Percentiles rank a stretch among this genome's conserved stretches.
Evolutionary conservation across 139 green algal species (phyloP).

Genomic region (Desmodesmus armatus): DNA sequence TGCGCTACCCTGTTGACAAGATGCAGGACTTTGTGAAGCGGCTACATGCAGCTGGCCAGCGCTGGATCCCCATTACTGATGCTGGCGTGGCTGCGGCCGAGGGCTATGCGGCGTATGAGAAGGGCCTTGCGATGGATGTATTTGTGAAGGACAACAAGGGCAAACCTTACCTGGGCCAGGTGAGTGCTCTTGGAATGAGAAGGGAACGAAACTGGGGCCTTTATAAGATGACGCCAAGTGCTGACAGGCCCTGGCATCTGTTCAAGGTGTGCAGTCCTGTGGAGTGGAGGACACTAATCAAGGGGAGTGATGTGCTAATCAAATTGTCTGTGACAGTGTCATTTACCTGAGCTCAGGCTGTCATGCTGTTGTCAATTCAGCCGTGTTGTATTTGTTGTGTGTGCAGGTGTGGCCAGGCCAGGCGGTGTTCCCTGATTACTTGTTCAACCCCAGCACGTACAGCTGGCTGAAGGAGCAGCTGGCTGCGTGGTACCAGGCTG

Average conservation of each 20-base stretch:
- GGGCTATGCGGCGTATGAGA: background rate
- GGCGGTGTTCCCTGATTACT: constrained; percentile 34
- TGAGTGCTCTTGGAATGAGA: too few relatives aligned
- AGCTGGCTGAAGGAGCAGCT: constrained; percentile 45
- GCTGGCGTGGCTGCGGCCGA: background rate
- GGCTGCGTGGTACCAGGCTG: background rate
- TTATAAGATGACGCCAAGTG: too few relatives aligned
- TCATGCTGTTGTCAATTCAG: too few relatives aligned
- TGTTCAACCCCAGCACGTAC: constrained; percentile 5
- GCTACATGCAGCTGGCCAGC: background rate
- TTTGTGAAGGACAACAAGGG: constrained; percentile 37
- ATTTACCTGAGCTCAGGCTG: background rate
- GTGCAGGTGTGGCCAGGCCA: constrained; percentile 38
- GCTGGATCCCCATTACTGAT: constrained; percentile 15
- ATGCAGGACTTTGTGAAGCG: constrained; percentile 1
- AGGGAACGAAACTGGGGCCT: too few relatives aligned
- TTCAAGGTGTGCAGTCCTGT: too few relatives aligned
- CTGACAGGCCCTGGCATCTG: too few relatives aligned
- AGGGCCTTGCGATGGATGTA: background rate
- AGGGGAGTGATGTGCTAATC: too few relatives aligned
- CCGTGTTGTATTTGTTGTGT: background rate
- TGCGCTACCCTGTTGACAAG: constrained; percentile 5
- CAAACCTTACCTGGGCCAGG: constrained; percentile 30
- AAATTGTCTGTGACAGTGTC: too few relatives aligned
- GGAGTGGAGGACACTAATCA: too few relatives aligned